Conservation (phyloP, 768 basidiomycete species). For the Tricholoma terreum region DNA sequence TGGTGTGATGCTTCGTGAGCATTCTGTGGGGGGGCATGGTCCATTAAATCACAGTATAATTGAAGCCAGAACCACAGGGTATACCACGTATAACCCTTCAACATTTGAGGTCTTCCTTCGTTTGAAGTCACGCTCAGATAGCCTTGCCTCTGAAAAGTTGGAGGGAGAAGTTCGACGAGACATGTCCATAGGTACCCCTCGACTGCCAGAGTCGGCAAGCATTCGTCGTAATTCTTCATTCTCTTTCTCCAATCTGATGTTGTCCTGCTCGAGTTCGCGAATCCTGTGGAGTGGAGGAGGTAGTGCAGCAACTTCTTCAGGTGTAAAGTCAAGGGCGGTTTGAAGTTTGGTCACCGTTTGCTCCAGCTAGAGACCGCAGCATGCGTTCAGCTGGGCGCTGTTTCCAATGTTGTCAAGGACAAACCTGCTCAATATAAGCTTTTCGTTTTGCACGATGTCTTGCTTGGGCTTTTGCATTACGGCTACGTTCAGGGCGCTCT, state of each 20-base stretch:
- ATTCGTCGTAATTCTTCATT: conserved; percentile 73
- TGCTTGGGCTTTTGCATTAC: conserved; percentile 86
- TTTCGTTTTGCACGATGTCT: conserved; percentile 90
- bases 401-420: conserved; percentile 9
- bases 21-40: conserved; percentile 30
- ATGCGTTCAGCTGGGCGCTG: not conserved
- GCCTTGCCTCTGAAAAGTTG: conserved; percentile 46
- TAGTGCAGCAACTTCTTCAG: conserved; percentile 71
- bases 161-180: conserved; percentile 45
- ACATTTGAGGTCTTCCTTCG: conserved; percentile 52
- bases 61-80: conserved; percentile 11
- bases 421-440: conserved; percentile 87
- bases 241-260: conserved; percentile 64
- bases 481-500: conserved; percentile 79
- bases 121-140: conserved; percentile 58
- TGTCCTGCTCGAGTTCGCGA: conserved; percentile 82
- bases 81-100: conserved; percentile 56
- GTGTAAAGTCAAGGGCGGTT: conserved; percentile 64
- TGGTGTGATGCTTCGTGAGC: conserved; percentile 46
- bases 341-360: conserved; percentile 85
- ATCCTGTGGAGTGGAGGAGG: conserved; percentile 74
- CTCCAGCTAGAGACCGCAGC: conserved; percentile 54
- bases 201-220: conserved; percentile 45
- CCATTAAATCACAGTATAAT: not conserved
- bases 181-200: conserved; percentile 38